Evolutionary conservation across 1,284 basidiomycete species (phyloP).

Genomic region (Microbotryum intermedium): DNA sequence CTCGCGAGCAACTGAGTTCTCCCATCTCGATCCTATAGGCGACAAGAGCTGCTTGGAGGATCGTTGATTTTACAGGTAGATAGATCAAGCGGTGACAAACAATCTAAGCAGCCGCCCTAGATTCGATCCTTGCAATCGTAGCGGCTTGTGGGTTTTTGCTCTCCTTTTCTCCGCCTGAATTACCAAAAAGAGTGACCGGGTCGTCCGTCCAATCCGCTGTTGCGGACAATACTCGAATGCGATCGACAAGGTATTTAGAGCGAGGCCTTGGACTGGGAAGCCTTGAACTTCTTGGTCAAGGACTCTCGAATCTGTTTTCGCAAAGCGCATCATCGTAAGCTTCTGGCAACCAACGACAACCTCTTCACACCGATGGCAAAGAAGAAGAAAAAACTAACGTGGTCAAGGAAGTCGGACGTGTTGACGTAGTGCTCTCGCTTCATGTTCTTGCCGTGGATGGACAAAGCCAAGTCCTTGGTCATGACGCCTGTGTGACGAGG

Average conservation of each 20-base stretch:
- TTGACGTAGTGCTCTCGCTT: conserved; percentile 87
- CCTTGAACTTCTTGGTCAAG: conserved; percentile 16
- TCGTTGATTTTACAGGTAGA: no score
- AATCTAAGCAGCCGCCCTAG: no score
- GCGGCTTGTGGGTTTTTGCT: no score
- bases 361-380: neutral
- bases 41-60: no score
- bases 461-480: conserved; percentile 67
- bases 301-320: conserved; percentile 3
- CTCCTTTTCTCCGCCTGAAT: no score
- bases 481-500: neutral
- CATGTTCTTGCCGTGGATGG: conserved; percentile 77
- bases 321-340: neutral
- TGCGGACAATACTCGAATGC: no score
- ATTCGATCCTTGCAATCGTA: no score
- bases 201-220: no score
- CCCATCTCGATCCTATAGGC: no score
- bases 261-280: conserved; percentile 4
- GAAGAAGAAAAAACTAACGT: conserved; percentile 45
- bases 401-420: conserved; percentile 83
- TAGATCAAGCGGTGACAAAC: no score
- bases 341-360: neutral
- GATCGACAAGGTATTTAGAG: neutral
- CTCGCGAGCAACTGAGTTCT: no score
- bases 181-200: no score